Base-by-base conservation (phyloP, 331 rosid species). In the Acacia pycnantha region DNA sequence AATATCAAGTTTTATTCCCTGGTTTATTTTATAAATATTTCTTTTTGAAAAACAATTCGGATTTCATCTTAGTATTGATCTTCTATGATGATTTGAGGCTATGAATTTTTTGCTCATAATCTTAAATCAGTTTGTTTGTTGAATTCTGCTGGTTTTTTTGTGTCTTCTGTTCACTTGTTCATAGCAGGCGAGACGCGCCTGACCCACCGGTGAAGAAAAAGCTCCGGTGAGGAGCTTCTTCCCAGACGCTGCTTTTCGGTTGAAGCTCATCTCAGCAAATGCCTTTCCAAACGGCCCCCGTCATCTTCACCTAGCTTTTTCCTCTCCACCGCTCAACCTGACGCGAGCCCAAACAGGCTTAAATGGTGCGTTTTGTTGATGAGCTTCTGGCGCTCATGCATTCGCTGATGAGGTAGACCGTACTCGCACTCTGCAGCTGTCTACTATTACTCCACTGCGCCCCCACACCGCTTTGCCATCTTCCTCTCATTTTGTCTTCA, bases 91-190 rank as follows among this genome's bases (percentile, higher is more conserved):
- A 27, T 51, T 70, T 56, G 41, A 44, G 73, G 79, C 13, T 29
- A 37, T 72, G 44, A 64, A 66, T 43, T 51, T 83, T 47, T 80
- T 79, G 31, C 54, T n/a, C 31, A n/a, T 56, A 82, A 77, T 53
- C 41, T 44, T 33, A 5, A 56, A 44, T 65, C 81, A 78, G 65
- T 85, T n/a, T 82, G 24, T 77, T 62, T 73, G 73, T 79, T 76
- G 64, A 65, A 43, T 76, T 68, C 44, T 48, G 77, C 68, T 3
- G n/a, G 67, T 24, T 80, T 35, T 77, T 47, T 83, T 75, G 35
- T 77, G 76, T 79, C 18, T 24, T 73, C 70, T 47, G 0, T 74
- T 59, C 73, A 67, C n/a, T 53, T 24, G 41, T 48, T 81, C 77
- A 53, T 83, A 47, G 65, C 46, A 77, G 69, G 43, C 31, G 31